Base-by-base conservation (phyloP, 345 rosid genomes). In the Schrenkiella parvula region DNA sequence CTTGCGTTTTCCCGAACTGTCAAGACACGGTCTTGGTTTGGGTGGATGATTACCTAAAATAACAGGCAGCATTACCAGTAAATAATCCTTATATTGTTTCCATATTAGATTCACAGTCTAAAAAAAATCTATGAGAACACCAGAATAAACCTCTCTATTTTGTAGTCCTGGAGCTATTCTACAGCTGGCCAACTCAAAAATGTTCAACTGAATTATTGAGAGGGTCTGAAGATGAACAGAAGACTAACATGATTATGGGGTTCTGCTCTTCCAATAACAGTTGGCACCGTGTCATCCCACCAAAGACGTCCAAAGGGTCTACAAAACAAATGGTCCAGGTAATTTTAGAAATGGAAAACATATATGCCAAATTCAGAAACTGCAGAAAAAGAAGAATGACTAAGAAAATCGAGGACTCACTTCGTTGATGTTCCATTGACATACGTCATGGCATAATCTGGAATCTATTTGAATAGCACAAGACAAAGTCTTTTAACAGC, bases 251-350 rank as follows among this genome's bases (percentile, higher is more conserved):
- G 92, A 52, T 88, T 88, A 19, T 92, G 98, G 0, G 96, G 93
- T 26, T 87, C 92, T 0, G 89, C 88, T 61, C 95, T 62, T 1
- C 95, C 88, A 4, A 92, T 88, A 9, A 90, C 98, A 0, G 96
- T 92, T 11, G 93, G 80, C 4, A 90, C 96, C 1, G 84, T 92
- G 53, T 88, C 93, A 61, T 92, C 96, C 98, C 91, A 88, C 96
- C 93, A 92, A 18, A 88, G 72, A 18, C 95, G 91, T 42, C 80
- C 98, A 52, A 92, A 92, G 0, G 93, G 92, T 59, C 96, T 90
- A 28, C 26, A 67, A 23, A 38, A 9, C 53, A 61, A 25, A 35
- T 43, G 26, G 28, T 17, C 48, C 53, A 35, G 1, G 39, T 52
- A 17, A 48, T 55, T 62, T 37, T 7, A 32, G 18, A 70, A 21